Evolutionary conservation across 139 green algal genomes (phyloP).

Genomic region (Chara braunii): DNA sequence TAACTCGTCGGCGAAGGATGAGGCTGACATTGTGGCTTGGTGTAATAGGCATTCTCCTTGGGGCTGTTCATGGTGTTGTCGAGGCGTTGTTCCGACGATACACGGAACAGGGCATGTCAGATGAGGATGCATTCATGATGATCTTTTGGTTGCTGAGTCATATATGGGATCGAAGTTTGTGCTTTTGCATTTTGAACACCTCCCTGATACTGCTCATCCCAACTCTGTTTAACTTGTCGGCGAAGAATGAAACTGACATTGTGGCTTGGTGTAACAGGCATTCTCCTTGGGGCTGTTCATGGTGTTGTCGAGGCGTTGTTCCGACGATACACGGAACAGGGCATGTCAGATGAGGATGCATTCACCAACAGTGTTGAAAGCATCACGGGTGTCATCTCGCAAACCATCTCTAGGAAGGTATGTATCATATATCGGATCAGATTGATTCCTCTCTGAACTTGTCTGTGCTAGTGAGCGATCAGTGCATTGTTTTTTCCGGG

Average conservation of each 20-base stretch:
- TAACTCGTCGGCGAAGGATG: too few relatives aligned
- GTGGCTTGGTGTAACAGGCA: too few relatives aligned
- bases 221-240: too few relatives aligned
- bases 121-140: constrained; percentile 93
- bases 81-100: constrained; percentile 91
- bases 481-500: too few relatives aligned
- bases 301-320: constrained; percentile 96
- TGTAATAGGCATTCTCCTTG: constrained; percentile 88
- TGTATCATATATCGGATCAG: neutral
- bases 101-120: constrained; percentile 56
- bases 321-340: constrained; percentile 68
- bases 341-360: constrained; percentile 75
- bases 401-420: constrained; percentile 80
- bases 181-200: too few relatives aligned
- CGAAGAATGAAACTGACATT: too few relatives aligned
- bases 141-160: too few relatives aligned
- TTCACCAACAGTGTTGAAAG: constrained; percentile 93
- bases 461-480: too few relatives aligned
- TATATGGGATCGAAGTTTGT: too few relatives aligned
- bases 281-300: constrained; percentile 95
- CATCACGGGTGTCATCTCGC: constrained; percentile 92
- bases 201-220: too few relatives aligned
- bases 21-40: too few relatives aligned
- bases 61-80: constrained; percentile 95
- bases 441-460: neutral